Evolutionary conservation across 345 rosid species (phyloP).

Genomic region (Theobroma cacao): DNA sequence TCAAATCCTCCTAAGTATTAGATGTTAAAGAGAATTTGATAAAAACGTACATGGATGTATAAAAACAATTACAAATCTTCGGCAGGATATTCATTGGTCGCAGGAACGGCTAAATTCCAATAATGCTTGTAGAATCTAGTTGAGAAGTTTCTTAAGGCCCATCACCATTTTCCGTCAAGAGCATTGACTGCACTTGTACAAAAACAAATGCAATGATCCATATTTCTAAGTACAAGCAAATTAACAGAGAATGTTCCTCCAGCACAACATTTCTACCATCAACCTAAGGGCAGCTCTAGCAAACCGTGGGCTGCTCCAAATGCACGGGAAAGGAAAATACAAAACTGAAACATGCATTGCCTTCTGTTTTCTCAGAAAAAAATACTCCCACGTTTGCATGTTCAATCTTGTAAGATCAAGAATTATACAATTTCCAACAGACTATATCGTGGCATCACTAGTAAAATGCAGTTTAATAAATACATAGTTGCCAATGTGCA

Average conservation of each 20-base stretch:
- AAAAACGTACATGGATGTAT: no score
- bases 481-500: background rate
- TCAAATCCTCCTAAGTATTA: no score
- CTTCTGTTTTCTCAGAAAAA: background rate
- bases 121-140: no score
- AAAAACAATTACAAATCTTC: no score
- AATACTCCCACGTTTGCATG: background rate
- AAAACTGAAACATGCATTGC: background rate
- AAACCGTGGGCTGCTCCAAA: background rate
- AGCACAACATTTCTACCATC: background rate
- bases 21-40: no score
- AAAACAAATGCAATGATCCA: no score
- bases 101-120: no score
- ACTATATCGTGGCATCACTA: background rate
- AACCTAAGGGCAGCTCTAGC: background rate
- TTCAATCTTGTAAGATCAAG: background rate
- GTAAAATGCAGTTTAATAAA: background rate
- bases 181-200: no score
- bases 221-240: background rate
- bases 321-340: background rate
- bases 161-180: no score
- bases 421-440: background rate
- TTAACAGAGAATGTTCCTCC: background rate
- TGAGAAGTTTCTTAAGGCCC: no score
- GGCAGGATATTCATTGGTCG: no score